A percentile compares a stretch with the other conserved stretches of the same genome.
phyloP scores from a whole-genome alignment of 73 alveolate species.

The Effrenium voratum region DNA sequence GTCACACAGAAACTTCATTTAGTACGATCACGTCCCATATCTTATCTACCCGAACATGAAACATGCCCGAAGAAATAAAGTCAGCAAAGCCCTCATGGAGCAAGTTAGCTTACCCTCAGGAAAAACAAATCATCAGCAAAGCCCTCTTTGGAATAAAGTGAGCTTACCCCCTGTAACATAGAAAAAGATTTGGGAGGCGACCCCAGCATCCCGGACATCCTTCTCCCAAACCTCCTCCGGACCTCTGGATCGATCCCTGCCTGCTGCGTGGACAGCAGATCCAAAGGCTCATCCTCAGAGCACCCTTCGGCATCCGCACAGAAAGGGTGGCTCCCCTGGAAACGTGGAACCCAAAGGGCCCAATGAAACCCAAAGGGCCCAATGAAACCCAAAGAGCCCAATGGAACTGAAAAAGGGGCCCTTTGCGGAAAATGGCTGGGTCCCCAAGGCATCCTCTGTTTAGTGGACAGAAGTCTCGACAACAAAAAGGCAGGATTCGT shows the following conservation, averaged over 20 bases:
- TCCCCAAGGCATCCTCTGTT: background rate
- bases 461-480: too few relatives aligned
- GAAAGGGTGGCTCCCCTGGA: background rate
- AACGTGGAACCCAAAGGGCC: background rate
- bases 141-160: background rate
- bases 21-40: too few relatives aligned
- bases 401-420: background rate
- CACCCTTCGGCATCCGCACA: background rate
- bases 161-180: background rate
- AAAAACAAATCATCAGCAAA: too few relatives aligned
- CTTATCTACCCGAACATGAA: too few relatives aligned
- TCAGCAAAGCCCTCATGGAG: background rate
- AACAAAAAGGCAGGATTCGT: too few relatives aligned
- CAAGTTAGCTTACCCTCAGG: background rate
- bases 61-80: background rate
- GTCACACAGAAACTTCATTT: background rate
- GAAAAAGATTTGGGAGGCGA: background rate
- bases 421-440: background rate
- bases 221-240: background rate
- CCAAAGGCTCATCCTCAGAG: conserved; percentile 7
- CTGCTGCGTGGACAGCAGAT: conserved; percentile 34
- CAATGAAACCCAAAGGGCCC: background rate
- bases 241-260: background rate
- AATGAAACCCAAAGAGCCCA: background rate
- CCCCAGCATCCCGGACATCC: too few relatives aligned